Conservation (phyloP, 768 basidiomycete species). For the Termitomyces bulborhizus region DNA sequence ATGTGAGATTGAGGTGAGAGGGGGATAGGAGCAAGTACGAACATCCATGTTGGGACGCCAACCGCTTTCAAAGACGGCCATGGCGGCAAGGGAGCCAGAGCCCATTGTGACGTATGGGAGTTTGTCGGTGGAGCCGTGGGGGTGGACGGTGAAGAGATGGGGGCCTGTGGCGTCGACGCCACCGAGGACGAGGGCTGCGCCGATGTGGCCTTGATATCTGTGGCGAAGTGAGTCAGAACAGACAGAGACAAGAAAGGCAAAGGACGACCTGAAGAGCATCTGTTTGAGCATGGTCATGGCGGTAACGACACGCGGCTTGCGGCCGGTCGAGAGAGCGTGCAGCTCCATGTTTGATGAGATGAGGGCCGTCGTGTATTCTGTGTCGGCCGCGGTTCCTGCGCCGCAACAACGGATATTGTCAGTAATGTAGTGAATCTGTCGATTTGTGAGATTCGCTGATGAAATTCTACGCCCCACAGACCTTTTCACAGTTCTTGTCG, state of each 20-base stretch:
- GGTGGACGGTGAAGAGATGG: conserved; percentile 92
- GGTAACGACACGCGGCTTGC: conserved; percentile 91
- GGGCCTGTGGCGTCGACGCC: conserved; percentile 94
- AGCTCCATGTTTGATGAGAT: conserved; percentile 96
- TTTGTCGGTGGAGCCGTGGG: conserved; percentile 98
- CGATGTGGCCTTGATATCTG: conserved; percentile 90
- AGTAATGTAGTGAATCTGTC: conserved; percentile 93
- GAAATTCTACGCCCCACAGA: conserved; percentile 21
- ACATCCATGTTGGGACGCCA: conserved; percentile 86
- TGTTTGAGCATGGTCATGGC: conserved; percentile 99
- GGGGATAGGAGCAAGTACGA: conserved; percentile 15
- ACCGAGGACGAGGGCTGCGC: conserved; percentile 92
- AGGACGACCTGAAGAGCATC: conserved; percentile 74
- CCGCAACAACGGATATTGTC: conserved; percentile 97
- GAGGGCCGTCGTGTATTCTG: conserved; percentile 89
- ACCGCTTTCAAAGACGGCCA: conserved; percentile 94
- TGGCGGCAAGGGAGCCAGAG: conserved; percentile 91
- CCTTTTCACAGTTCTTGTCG: conserved; percentile 99
- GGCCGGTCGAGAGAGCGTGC: conserved; percentile 82
- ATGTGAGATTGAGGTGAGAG: background rate
- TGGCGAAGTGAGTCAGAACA: background rate
- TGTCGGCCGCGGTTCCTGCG: conserved; percentile 98
- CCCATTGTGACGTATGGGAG: conserved; percentile 99
- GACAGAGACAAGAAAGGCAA: background rate
- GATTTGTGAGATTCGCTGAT: background rate